A percentile compares a stretch with the other conserved stretches of the same genome.
These are phyloP conservation scores for Suillus clintonianus DNA, from an alignment of 768 basidiomycete genomes.

Conservation along the genomic window DNA sequence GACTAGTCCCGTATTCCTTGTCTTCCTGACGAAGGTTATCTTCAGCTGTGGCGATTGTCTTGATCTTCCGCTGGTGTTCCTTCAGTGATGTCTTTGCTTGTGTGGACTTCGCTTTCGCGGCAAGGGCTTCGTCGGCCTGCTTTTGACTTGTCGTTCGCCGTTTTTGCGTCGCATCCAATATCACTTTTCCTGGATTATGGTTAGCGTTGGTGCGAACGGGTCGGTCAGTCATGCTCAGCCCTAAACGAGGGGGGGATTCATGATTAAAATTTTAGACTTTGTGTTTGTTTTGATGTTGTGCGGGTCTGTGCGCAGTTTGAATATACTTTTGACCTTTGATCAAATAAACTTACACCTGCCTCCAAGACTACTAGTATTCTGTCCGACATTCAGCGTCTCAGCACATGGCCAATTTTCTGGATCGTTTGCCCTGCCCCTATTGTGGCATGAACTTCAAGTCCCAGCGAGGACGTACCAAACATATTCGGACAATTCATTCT, in stretches of 20 bases:
- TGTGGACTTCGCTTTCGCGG: background rate
- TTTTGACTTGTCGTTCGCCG: background rate
- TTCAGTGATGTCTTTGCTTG: background rate
- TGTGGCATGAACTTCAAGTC: background rate
- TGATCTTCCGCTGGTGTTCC: background rate
- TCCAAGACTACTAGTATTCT: background rate
- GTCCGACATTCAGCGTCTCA: background rate
- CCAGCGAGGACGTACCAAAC: conserved; percentile 1
- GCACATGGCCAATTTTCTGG: background rate
- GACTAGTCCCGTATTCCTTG: background rate
- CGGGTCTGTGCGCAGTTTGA: background rate
- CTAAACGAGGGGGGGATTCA: background rate
- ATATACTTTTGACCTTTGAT: background rate
- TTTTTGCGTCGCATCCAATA: background rate
- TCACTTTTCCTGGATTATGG: background rate
- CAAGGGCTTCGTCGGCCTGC: background rate
- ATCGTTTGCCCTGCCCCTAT: background rate
- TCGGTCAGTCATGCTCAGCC: background rate
- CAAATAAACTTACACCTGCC: too few species aligned
- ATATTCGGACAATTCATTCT: background rate
- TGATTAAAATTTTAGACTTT: conserved; percentile 3
- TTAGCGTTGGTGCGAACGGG: background rate
- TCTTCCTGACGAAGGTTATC: background rate
- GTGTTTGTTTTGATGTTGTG: background rate
- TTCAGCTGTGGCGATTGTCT: background rate